phyloP scores from a whole-genome alignment of 331 rosid species.

The Erythrophleum ivorense region DNA sequence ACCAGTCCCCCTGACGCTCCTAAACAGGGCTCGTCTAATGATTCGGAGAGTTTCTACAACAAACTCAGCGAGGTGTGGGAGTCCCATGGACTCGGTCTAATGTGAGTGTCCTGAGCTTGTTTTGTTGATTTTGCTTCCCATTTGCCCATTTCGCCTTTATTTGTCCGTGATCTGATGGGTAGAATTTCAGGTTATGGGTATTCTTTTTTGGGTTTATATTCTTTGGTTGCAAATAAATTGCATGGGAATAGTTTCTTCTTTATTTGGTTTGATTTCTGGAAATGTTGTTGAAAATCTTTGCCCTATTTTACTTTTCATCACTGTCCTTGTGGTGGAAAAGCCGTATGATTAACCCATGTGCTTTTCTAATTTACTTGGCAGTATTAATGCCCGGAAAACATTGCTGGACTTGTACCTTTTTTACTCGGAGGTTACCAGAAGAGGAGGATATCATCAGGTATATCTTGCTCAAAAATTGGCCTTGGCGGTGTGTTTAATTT shows the following conservation, averaged over 20 bases:
- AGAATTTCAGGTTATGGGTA: background rate
- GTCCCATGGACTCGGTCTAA: conserved; percentile 40
- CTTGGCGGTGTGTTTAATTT: background rate
- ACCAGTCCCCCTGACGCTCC: background rate
- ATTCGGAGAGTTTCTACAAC: conserved; percentile 40
- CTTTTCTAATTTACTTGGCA: conserved; percentile 15
- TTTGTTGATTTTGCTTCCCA: conserved; percentile 1
- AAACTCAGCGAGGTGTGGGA: conserved; percentile 49
- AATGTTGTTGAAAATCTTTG: background rate
- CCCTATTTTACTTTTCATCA: background rate
- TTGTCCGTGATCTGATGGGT: background rate
- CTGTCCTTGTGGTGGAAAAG: background rate
- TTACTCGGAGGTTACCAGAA: conserved; percentile 55
- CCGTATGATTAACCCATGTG: background rate
- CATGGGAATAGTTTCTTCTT: background rate
- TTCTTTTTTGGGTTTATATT: background rate
- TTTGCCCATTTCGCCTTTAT: background rate
- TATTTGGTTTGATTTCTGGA: background rate
- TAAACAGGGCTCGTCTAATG: conserved; percentile 5
- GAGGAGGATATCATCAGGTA: conserved; percentile 61
- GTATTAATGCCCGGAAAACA: conserved; percentile 47
- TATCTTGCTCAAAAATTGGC: background rate
- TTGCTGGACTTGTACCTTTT: conserved; percentile 47
- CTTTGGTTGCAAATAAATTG: background rate
- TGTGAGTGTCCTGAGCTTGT: conserved; percentile 16